A percentile compares a stretch with the other conserved stretches of the same genome.
Evolutionary conservation across 441 rosid species (phyloP).

Genomic region (Erodium chrysanthum): DNA sequence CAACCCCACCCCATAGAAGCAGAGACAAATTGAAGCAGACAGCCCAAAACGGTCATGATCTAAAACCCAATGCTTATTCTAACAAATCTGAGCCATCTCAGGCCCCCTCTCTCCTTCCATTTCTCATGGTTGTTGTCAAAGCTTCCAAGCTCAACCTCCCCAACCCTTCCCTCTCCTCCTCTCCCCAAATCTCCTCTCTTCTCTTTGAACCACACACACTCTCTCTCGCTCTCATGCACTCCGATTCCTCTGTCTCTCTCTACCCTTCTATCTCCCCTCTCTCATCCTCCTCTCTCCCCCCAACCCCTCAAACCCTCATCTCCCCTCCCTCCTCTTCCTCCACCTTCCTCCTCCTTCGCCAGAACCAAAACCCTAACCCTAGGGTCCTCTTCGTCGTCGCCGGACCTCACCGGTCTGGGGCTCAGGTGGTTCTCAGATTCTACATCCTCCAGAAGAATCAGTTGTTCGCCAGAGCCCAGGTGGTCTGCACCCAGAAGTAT

Average conservation of each 20-base stretch:
- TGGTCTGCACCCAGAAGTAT: constrained; percentile 49
- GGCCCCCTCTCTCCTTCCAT: neutral
- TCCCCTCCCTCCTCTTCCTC: constrained; percentile 55
- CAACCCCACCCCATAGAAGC: too few species aligned
- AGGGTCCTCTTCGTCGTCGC: constrained; percentile 39
- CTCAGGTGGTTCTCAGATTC: constrained; percentile 49
- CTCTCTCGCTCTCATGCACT: constrained; percentile 51
- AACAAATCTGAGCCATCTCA: neutral
- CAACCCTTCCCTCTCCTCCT: constrained; percentile 30
- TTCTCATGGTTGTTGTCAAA: constrained; percentile 45
- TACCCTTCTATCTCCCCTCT: constrained; percentile 29
- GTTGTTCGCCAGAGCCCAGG: constrained; percentile 35
- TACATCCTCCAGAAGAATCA: constrained; percentile 25
- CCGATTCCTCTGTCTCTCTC: constrained; percentile 54
- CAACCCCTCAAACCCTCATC: constrained; percentile 35
- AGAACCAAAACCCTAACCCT: constrained; percentile 19
- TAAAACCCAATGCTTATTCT: neutral
- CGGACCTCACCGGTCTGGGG: constrained; percentile 30
- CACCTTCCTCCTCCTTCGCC: constrained; percentile 30
- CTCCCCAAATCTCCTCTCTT: constrained; percentile 33
- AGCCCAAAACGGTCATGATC: neutral
- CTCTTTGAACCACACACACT: constrained; percentile 53
- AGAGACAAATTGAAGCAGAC: neutral
- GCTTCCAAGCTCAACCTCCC: constrained; percentile 45
- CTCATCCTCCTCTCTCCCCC: constrained; percentile 27